Base-by-base conservation (phyloP, 2,329 filamentous ascomycete genomes). In the Colletotrichum graminicola region DNA sequence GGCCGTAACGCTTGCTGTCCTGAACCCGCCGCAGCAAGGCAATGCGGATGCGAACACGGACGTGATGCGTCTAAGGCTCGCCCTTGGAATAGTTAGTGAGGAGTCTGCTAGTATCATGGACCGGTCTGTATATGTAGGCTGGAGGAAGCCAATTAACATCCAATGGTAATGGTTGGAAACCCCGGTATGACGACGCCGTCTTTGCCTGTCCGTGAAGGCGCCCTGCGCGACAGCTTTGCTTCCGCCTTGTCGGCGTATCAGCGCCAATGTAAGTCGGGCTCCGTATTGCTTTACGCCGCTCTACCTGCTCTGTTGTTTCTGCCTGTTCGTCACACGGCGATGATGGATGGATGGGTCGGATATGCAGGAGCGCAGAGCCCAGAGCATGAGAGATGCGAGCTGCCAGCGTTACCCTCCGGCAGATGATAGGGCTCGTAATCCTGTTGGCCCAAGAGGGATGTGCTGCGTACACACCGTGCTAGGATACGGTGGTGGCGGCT, bases 331-430 rank as follows among this genome's bases (percentile, higher is more conserved):
- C 60, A 47, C 45, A 41, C 36, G 62, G 56, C 45, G 60, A 49
- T 59, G 59, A 72, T 69, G 69, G 59, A 72, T 69, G 69, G 59
- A 71, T 52, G 66, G 69, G 65, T 64, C 69, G 60, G 54, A 63
- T 64, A 69, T 72, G 69, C 60, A 69, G 65, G 69, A 69, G 69
- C 54, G 64, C 65, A 43, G 66, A 52, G 59, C 54, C 47, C 43
- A 32, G 45, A 60, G 52, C 59, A 68, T 60, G 65, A 43, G 59
- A 54, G 39, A 64, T 60, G 59, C 54, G 54, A 71, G 60, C 59
- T 49, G 45, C 39, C 47, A 72, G 39, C 45, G 47, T 59, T 54
- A 47, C 68, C 62, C 64, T 62, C 54, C 23, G 59, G 65, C 60
- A 64, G 43, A 69, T 69, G 41, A 62, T 23, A 26, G 29, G 34